phyloP scores from a whole-genome alignment of 192 early-diverging fungal species.

The Paraglomus occultum region DNA sequence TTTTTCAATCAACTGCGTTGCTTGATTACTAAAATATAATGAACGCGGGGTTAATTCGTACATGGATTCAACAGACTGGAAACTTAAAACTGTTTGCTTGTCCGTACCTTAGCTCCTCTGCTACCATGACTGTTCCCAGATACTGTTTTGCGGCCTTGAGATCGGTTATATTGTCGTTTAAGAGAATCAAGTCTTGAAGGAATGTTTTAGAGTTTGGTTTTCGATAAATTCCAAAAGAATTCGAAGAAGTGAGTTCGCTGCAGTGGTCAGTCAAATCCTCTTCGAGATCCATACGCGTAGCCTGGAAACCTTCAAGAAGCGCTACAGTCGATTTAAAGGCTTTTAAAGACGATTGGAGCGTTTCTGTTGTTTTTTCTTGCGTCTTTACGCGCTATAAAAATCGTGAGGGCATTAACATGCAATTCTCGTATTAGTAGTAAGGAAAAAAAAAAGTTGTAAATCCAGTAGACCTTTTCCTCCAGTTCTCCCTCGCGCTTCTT shows the following conservation, averaged over 20 bases:
- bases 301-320: constrained; percentile 25
- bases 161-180: constrained; percentile 34
- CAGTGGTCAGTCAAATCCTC: constrained; percentile 5
- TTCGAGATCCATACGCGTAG: constrained; percentile 20
- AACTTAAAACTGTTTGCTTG: not conserved
- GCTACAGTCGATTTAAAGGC: constrained; percentile 7
- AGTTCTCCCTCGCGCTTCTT: constrained; percentile 17
- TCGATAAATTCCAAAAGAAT: too few species aligned
- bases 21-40: constrained; percentile 27
- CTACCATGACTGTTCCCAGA: constrained; percentile 40
- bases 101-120: constrained; percentile 45
- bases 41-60: not conserved
- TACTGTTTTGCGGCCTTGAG: constrained; percentile 43
- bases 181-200: constrained; percentile 33
- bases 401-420: not conserved
- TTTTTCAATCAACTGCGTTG: constrained; percentile 37
- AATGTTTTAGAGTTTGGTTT: not conserved
- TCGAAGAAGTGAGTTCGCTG: not conserved
- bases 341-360: not conserved
- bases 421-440: not conserved
- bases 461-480: constrained; percentile 30
- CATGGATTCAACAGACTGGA: not conserved
- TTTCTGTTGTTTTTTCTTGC: not conserved
- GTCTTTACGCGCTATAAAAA: constrained; percentile 1
- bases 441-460: not conserved